Evolutionary conservation across 1,139 yeast species (phyloP), one percentile per base, ranked within the genome.

Genomic region (Pichia sp.): DNA sequence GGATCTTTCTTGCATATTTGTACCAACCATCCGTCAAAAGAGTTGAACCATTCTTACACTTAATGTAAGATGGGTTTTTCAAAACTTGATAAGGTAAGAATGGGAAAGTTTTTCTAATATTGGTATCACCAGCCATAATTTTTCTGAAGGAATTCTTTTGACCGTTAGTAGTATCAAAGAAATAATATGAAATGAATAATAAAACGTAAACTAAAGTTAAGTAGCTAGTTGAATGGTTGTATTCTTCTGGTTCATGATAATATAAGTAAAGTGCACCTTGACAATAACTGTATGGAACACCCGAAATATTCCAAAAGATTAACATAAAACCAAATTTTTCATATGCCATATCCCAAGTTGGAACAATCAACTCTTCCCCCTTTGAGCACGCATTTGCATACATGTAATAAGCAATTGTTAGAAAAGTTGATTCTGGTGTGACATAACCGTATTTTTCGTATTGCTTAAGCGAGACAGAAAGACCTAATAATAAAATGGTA

Each of bases 321-420:
- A 91, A 77, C 96, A 91, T 88, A 70, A 93, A 91, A 11, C 98
- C 98, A 56, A 91, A 91, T 66, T 93, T 91, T 64, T 91, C 98
- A 64, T 91, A 91, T 35, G 95, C 96, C 96, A 91, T 89, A 64
- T 91, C 98, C 98, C 98, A 91, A 16, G 96, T 83, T 50, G 97
- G 96, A 46, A 89, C 95, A 62, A 91, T 89, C 56, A 89, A 71
- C 62, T 93, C 97, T 67, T 91, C 98, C 52, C 96, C 98, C 66
- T 91, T 91, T 47, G 95, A 83, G 66, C 97, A 91, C 3, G 96
- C 96, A 60, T 91, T 91, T 50, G 95, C 96, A 59, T 91, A 91
- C 41, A 88, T 70, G 86, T 95, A 91, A 62, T 89, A 94, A 15
- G 95, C 96, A 49, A 82, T 68, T 53, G 86, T 66, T 34, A 88